Evolutionary conservation across 139 green algal genomes (phyloP).

Genomic region (Edaphochlamys debaryana): DNA sequence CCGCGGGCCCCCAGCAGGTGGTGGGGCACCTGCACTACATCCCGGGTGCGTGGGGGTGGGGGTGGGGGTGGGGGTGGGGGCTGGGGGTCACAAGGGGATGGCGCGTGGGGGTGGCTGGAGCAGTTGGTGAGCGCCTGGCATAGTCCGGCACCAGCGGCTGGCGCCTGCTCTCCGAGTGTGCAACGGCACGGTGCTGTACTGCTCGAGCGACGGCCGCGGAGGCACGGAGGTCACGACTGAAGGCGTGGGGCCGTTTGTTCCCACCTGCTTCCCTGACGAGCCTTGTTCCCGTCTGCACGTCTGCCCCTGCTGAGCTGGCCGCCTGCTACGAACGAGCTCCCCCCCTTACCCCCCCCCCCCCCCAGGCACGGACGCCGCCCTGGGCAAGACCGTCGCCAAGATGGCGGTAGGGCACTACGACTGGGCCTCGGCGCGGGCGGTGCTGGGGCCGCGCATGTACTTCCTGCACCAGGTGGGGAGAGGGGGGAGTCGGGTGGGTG

Average conservation of each 20-base stretch:
- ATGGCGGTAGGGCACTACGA: conserved; percentile 36
- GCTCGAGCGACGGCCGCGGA: too few relatives aligned
- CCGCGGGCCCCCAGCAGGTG: conserved; percentile 34
- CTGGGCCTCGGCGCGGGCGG: conserved; percentile 13
- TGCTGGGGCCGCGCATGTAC: conserved; percentile 14
- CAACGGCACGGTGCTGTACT: too few relatives aligned
- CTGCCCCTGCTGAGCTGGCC: too few relatives aligned
- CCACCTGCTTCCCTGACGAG: background rate
- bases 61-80: background rate
- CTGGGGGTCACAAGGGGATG: background rate
- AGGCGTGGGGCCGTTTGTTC: too few relatives aligned
- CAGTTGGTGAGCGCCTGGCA: too few relatives aligned
- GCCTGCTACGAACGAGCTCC: too few relatives aligned
- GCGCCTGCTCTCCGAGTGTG: too few relatives aligned
- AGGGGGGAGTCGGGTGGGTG: too few relatives aligned
- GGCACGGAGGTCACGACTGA: too few relatives aligned
- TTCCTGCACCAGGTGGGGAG: conserved; percentile 18
- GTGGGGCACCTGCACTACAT: conserved; percentile 36
- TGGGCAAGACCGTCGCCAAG: conserved; percentile 1
- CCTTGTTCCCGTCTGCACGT: background rate
- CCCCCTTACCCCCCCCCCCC: background rate
- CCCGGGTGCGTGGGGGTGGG: background rate
- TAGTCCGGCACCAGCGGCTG: too few relatives aligned
- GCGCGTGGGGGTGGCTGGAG: too few relatives aligned
- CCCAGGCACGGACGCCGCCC: background rate